Percentiles rank a stretch among this genome's conserved stretches.
These are phyloP conservation scores for Mycena filopes DNA, from an alignment of 768 basidiomycete genomes.

Conservation along the genomic window DNA sequence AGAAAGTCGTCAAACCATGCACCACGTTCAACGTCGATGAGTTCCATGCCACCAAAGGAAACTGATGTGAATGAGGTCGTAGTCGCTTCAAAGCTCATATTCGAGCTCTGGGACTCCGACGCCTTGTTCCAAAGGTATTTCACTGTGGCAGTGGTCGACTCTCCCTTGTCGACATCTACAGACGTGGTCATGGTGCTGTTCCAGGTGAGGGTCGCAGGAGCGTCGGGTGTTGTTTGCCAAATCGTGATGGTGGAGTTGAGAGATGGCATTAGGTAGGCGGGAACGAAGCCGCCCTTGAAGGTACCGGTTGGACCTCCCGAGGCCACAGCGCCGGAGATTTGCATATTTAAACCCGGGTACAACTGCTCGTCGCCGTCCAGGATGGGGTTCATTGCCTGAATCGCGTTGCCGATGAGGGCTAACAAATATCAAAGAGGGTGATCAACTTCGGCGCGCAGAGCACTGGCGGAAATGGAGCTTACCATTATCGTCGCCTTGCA, in stretches of 20 bases:
- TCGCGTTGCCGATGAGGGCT: too few relatives aligned
- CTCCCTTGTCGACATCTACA: too few relatives aligned
- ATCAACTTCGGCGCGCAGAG: too few relatives aligned
- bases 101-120: slow-evolving; percentile 1
- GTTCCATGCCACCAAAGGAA: neutral
- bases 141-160: neutral
- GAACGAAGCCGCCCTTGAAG: neutral
- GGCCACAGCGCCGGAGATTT: neutral
- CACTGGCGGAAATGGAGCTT: too few relatives aligned
- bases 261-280: neutral
- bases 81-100: neutral
- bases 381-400: too few relatives aligned
- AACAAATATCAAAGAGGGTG: too few relatives aligned
- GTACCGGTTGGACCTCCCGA: too few relatives aligned
- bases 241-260: neutral
- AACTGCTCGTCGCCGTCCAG: too few relatives aligned
- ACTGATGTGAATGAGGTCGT: neutral
- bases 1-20: slow-evolving; percentile 6
- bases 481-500: too few relatives aligned
- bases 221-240: neutral
- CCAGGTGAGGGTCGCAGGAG: neutral
- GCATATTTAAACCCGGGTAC: neutral
- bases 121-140: neutral
- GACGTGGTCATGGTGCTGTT: neutral
- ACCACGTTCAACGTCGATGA: slow-evolving; percentile 2